Percentiles rank a stretch among this genome's conserved stretches.
phyloP scores from a whole-genome alignment of 2,329 filamentous ascomycete species.

The Pseudohalonectria lignicola region DNA sequence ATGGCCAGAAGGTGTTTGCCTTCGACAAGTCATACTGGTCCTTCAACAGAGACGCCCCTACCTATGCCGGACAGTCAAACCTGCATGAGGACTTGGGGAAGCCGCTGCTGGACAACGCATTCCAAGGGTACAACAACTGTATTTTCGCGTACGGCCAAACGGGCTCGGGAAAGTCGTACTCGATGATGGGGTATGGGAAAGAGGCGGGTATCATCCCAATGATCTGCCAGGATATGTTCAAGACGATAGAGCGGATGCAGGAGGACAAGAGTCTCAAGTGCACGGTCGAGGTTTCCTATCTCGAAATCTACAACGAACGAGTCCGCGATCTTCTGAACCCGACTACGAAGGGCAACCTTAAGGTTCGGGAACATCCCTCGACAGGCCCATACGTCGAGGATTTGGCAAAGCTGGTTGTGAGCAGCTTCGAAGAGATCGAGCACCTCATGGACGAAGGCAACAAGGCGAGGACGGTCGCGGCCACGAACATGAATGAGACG shows the following conservation, averaged over 20 bases:
- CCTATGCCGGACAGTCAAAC: slow-evolving; percentile 84
- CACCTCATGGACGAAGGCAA: slow-evolving; percentile 88
- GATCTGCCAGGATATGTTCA: slow-evolving; percentile 97
- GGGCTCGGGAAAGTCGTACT: slow-evolving; percentile 96
- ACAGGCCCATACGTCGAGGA: slow-evolving; percentile 98
- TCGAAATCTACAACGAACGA: slow-evolving; percentile 98
- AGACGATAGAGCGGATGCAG: slow-evolving; percentile 62
- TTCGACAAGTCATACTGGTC: slow-evolving; percentile 99
- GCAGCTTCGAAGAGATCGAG: slow-evolving; percentile 77
- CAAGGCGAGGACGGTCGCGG: slow-evolving; percentile 74
- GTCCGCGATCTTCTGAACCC: slow-evolving; percentile 94
- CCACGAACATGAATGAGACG: slow-evolving; percentile 99
- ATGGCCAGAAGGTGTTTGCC: slow-evolving; percentile 72
- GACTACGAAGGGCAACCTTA: slow-evolving; percentile 88
- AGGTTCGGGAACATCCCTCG: slow-evolving; percentile 94
- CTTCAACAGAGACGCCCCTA: slow-evolving; percentile 68
- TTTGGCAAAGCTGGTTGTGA: slow-evolving; percentile 76
- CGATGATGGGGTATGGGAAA: slow-evolving; percentile 99
- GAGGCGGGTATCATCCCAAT: slow-evolving; percentile 92
- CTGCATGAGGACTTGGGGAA: slow-evolving; percentile 80
- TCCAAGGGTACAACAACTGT: slow-evolving; percentile 98
- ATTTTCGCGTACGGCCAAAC: slow-evolving; percentile 99
- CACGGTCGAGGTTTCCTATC: slow-evolving; percentile 94
- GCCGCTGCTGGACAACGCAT: slow-evolving; percentile 93
- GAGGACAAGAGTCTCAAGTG: slow-evolving; percentile 58